phyloP scores from a whole-genome alignment of 257 asterid genomes.

The Agastache rugosa region DNA sequence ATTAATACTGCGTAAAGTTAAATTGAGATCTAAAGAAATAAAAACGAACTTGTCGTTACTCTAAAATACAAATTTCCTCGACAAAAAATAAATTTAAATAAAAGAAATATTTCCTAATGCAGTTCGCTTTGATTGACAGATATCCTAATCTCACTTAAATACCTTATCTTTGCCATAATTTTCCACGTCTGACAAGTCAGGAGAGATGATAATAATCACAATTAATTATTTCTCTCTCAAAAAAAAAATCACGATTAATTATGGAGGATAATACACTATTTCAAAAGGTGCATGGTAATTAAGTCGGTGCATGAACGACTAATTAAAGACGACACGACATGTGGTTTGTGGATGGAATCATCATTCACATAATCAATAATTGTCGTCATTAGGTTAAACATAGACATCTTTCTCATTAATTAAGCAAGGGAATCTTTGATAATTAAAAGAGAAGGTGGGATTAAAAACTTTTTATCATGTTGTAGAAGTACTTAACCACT shows the following conservation, averaged over 20 bases:
- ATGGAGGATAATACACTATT: constrained; percentile 3
- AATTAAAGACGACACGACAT: constrained; percentile 26
- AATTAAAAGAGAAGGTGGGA: background rate
- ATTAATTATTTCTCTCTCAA: no score
- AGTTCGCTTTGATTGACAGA: background rate
- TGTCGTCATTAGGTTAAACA: constrained; percentile 32
- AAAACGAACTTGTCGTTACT: background rate
- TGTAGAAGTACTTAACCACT: constrained; percentile 19
- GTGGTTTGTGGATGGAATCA: constrained; percentile 25
- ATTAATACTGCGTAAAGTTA: no score
- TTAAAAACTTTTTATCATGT: constrained; percentile 27
- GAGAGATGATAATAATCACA: constrained; percentile 12
- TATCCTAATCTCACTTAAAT: constrained; percentile 22
- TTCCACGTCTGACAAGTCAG: constrained; percentile 21
- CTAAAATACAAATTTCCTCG: background rate
- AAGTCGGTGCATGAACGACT: constrained; percentile 21
- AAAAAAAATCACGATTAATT: no score
- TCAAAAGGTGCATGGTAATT: background rate
- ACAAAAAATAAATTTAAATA: no score
- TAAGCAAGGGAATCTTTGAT: constrained; percentile 32
- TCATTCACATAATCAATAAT: constrained; percentile 26
- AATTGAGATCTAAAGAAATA: no score
- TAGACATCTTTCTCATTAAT: background rate
- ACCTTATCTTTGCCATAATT: constrained; percentile 18
- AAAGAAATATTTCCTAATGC: background rate